phyloP scores from a whole-genome alignment of 1,284 basidiomycete genomes.

The Afroboletus lepidellus region DNA sequence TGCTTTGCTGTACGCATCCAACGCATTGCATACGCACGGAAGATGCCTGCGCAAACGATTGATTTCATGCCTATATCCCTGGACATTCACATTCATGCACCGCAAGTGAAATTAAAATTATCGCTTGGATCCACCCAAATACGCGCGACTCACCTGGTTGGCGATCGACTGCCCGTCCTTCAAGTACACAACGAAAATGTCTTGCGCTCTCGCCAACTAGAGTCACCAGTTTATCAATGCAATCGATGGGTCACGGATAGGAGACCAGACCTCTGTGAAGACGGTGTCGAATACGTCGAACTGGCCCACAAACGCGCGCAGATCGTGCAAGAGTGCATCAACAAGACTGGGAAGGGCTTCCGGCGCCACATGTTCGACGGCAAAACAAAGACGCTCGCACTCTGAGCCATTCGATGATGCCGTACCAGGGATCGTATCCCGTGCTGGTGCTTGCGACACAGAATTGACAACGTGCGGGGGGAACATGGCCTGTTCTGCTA shows the following conservation, averaged over 20 bases:
- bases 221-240: background rate
- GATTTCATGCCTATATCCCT: constrained; percentile 20
- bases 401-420: background rate
- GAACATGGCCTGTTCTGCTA: constrained; percentile 5
- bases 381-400: constrained; percentile 1
- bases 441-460: background rate
- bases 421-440: background rate
- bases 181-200: constrained; percentile 16
- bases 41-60: constrained; percentile 16
- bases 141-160: constrained; percentile 8
- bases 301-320: constrained; percentile 8
- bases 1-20: constrained; percentile 22
- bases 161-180: constrained; percentile 21
- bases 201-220: constrained; percentile 18
- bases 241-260: background rate
- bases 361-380: background rate
- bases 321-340: constrained; percentile 10
- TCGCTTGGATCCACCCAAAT: background rate
- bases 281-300: constrained; percentile 13
- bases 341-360: constrained; percentile 1
- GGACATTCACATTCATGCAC: background rate
- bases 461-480: background rate
- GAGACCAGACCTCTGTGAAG: constrained; percentile 15
- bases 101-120: background rate
- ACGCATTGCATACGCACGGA: constrained; percentile 12